phyloP scores from a whole-genome alignment of 2,329 filamentous ascomycete genomes.

The Zymoseptoria passerinii region DNA sequence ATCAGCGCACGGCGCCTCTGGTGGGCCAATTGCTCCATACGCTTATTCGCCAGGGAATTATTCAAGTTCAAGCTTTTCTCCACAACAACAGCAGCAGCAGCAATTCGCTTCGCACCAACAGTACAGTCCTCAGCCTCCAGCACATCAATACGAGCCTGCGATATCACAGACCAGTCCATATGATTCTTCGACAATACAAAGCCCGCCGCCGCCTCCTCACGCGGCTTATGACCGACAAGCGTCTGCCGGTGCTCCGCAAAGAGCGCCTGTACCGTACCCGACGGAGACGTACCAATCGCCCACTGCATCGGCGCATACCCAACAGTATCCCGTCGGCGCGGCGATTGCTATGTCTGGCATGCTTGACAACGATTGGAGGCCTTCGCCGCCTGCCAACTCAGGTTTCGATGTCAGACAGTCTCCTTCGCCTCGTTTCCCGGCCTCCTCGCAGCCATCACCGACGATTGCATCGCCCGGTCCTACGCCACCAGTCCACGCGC shows the following conservation, averaged over 20 bases:
- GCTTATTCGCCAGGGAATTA: constrained; percentile 17
- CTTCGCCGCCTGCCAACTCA: constrained; percentile 24
- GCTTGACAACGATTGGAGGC: constrained; percentile 16
- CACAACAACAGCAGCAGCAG: constrained; percentile 9
- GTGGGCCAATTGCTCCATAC: constrained; percentile 22
- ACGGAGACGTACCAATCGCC: constrained; percentile 15
- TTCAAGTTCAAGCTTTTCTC: constrained; percentile 13
- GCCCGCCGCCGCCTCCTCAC: constrained; percentile 18
- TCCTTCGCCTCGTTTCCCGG: constrained; percentile 21
- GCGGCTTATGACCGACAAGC: constrained; percentile 14
- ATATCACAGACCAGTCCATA: constrained; percentile 5
- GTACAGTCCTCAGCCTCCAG: constrained; percentile 21
- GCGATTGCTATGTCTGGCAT: constrained; percentile 9
- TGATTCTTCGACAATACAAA: constrained; percentile 11
- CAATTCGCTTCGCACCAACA: constrained; percentile 13
- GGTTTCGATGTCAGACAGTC: constrained; percentile 16
- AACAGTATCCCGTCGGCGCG: constrained; percentile 3
- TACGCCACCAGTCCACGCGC: constrained; percentile 40
- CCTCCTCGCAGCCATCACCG: constrained; percentile 11
- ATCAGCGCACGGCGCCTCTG: constrained; percentile 18
- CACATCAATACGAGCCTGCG: constrained; percentile 11
- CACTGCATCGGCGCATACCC: constrained; percentile 13
- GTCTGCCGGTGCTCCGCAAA: constrained; percentile 10
- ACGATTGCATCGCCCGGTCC: constrained; percentile 43
- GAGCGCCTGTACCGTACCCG: constrained; percentile 16